Evolutionary conservation across 495 filamentous ascomycete species (phyloP), one percentile per base, ranked within the genome.

Genomic region (Beverwykella pulmonaria): DNA sequence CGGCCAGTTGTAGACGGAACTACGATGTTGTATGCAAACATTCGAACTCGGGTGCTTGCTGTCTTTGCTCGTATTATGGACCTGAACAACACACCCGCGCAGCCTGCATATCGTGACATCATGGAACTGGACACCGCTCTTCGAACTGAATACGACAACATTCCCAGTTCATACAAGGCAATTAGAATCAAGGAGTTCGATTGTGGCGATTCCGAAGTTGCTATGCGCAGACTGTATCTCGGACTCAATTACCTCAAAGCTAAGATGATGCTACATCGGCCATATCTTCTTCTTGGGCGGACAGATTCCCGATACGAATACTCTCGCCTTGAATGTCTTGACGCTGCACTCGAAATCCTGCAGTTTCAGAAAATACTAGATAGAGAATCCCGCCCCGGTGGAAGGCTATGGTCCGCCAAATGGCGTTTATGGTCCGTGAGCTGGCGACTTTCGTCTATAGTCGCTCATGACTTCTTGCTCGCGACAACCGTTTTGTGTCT

Each of bases 401-500:
- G 78, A 0, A 76, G 73, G 30, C 67, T 82, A 17, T 67, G 64
- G 64, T 55, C 57, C 15, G 19, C 17, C 8, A 61, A 44, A 39
- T 67, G 50, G 56, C 48, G 23, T 63, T 78, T 54, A 71, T 75
- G 30, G 77, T 81, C 36, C 64, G 10, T 56, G 12, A 67, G 73
- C 30, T 83, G 81, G 80, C 76, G 80, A 66, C 70, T 83, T 29
- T 78, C 79, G 5, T 78, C 77, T 1, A 66, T 83, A 9, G 76
- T 74, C 15, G 70, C 73, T 8, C 75, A 82, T 64, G 82, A 83
- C 53, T 83, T 83, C 61, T 74, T 84, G 1, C 74, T 81, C 0
- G 82, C 82, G 1, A 75, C 81, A 6, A 84, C 84, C 78, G 69
- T 85, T 14, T 69, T 84, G n/a, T n/a, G 49, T 14, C 49, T 67